Percentiles rank a stretch among this genome's conserved stretches.
Conservation (phyloP, 768 basidiomycete genomes). For the Tulasnella sp. region DNA sequence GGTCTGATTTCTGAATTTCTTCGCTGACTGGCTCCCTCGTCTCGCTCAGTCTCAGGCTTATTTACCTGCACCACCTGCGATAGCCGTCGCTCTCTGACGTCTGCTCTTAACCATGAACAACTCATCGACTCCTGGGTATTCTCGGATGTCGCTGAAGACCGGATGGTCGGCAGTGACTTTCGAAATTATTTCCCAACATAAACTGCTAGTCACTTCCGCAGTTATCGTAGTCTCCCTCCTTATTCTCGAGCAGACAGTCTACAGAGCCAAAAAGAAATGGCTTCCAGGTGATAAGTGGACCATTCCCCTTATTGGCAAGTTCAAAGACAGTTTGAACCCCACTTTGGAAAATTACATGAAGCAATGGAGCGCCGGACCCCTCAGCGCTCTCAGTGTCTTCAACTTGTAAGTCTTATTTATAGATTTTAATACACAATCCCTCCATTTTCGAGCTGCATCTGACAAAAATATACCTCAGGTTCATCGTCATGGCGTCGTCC, state of each 20-base stretch:
- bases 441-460: not conserved
- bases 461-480: conserved; percentile 38
- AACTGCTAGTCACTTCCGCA: conserved; percentile 12
- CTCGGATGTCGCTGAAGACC: not conserved
- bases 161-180: conserved; percentile 1
- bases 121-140: conserved; percentile 2
- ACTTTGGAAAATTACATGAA: conserved; percentile 83
- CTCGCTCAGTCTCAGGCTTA: not conserved
- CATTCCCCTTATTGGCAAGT: conserved; percentile 95
- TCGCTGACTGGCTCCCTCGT: not conserved
- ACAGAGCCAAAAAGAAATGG: conserved; percentile 76
- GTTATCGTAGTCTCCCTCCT: conserved; percentile 64
- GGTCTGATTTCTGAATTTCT: not conserved
- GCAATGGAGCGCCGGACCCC: conserved; percentile 82
- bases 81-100: not conserved
- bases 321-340: conserved; percentile 82
- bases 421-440: not conserved
- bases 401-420: conserved; percentile 58
- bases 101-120: conserved; percentile 4
- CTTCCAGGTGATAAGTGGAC: conserved; percentile 86
- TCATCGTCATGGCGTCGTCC: conserved; percentile 95
- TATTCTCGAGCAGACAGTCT: conserved; percentile 74
- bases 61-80: not conserved
- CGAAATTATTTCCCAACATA: conserved; percentile 7
- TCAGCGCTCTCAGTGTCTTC: conserved; percentile 88